phyloP scores from a whole-genome alignment of 192 early-diverging fungal genomes.

The Linnemannia schmuckeri region DNA sequence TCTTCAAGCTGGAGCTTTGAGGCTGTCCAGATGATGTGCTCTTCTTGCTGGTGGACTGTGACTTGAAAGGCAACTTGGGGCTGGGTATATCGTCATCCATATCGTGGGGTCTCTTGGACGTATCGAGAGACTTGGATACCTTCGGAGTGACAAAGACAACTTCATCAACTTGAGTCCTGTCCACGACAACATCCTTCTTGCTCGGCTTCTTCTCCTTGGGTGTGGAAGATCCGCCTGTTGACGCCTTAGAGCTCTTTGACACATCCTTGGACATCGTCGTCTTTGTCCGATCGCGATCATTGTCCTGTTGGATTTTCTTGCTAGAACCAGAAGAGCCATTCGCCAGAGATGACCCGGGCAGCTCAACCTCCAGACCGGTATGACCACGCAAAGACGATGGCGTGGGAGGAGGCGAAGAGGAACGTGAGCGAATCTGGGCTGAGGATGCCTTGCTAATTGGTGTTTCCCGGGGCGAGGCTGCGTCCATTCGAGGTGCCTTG shows the following conservation, averaged over 20 bases:
- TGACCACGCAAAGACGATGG: neutral
- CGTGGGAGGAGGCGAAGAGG: neutral
- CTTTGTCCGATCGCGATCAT: neutral
- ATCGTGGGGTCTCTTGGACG: slow-evolving; percentile 2
- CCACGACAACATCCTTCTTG: slow-evolving; percentile 19
- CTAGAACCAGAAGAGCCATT: neutral
- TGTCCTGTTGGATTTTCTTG: neutral
- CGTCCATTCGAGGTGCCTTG: neutral
- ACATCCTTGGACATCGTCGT: neutral
- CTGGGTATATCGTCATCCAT: slow-evolving; percentile 13
- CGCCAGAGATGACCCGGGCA: neutral
- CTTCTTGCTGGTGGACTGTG: slow-evolving; percentile 6
- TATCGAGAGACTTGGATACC: neutral
- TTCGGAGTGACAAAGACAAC: neutral
- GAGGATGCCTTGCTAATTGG: neutral
- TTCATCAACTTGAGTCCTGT: neutral
- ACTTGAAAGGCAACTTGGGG: neutral
- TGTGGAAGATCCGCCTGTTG: neutral
- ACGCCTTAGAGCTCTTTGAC: neutral
- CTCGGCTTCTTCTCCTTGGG: slow-evolving; percentile 21
- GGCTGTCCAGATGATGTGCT: neutral
- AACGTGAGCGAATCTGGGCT: neutral
- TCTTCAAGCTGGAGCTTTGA: slow-evolving; percentile 26
- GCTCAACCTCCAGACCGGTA: neutral
- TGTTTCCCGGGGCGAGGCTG: neutral